These are phyloP conservation scores for Naumovozyma castellii DNA, from an alignment of 805 yeast genomes.

Conservation along the genomic window DNA sequence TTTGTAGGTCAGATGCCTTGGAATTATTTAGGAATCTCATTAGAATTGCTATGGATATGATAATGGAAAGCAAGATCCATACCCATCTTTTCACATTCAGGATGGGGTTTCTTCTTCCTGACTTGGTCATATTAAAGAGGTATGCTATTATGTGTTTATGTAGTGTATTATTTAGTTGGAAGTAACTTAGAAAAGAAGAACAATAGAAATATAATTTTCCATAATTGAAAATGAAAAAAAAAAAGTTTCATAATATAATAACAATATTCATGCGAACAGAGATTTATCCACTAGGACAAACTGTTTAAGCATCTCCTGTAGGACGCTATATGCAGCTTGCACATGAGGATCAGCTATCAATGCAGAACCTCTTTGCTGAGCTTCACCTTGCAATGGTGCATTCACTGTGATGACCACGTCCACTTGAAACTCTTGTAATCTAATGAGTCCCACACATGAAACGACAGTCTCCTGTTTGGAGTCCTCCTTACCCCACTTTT, in stretches of 20 bases:
- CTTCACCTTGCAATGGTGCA: conserved; percentile 36
- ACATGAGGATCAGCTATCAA: conserved; percentile 3
- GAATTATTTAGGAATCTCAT: conserved; percentile 13
- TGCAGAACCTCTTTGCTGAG: no score
- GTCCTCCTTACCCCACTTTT: conserved; percentile 42
- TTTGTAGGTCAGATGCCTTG: conserved; percentile 26
- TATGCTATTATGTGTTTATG: background rate
- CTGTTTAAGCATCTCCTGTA: conserved; percentile 15
- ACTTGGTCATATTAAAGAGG: background rate
- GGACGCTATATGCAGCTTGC: conserved; percentile 14
- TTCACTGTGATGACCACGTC: conserved; percentile 56
- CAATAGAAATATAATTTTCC: background rate
- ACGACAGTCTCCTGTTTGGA: conserved; percentile 32
- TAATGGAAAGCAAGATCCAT: conserved; percentile 8
- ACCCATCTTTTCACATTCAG: conserved; percentile 9
- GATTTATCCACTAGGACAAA: conserved; percentile 22
- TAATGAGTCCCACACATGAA: conserved; percentile 47
- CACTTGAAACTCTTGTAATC: conserved; percentile 43
- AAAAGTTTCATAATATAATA: no score
- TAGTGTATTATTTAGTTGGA: background rate
- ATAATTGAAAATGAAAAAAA: no score
- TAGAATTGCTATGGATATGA: conserved; percentile 9
- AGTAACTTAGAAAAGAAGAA: no score
- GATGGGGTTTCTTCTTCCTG: background rate
- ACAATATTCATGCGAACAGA: conserved; percentile 16